Evolutionary conservation across 139 green algal species (phyloP), one percentile per base, ranked within the genome.

Genomic region (Chlamydomonas incerta): DNA sequence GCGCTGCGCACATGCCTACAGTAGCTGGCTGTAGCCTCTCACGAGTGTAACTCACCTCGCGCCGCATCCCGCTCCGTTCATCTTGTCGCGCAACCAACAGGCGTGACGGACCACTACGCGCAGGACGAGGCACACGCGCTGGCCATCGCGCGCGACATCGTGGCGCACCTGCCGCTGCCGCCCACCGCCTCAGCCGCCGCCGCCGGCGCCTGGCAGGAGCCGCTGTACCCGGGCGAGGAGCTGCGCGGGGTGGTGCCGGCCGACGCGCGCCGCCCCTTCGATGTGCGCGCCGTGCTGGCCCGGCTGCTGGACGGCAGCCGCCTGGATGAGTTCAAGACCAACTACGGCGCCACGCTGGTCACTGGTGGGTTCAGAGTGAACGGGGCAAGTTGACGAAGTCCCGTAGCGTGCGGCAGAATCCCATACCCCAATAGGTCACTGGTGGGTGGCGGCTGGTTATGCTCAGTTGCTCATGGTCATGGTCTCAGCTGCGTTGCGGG

Each of bases 281-380:
- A 98, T 76, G 91, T 97, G 70, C 89, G 95, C 26, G 88, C 87
- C 20, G 89, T 98, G 52, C 88, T 98, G 63, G 92, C 93, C 0
- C 90, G 94, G 28, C 28, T 99, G 35, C 81, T 98, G 80, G 96
- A 99, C 87, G 96, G 96, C 69, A 94, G 87, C 35, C 57, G 91
- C 14, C 97, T 99, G 87, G 90, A 98, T 37, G 96, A 98, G 88
- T 99, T 99, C 89, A 99, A 99, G 87, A 85, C 87, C 58, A 91
- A 93, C 74, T 99, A 98, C 67, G 97, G 97, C 31, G 92, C 62
- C 33, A 98, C 96, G 17, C 90, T 99, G 15, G 93, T 99, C n/a
- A 98, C 95, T 33, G 94, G 94, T 93, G 87, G 63, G 69, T 11
- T 1, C 55, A 23, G 55, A n/a, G n/a, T n/a, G n/a, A n/a, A n/a